These are phyloP conservation scores for Talaromyces liani DNA, from an alignment of 495 filamentous ascomycete genomes.

Conservation along the genomic window DNA sequence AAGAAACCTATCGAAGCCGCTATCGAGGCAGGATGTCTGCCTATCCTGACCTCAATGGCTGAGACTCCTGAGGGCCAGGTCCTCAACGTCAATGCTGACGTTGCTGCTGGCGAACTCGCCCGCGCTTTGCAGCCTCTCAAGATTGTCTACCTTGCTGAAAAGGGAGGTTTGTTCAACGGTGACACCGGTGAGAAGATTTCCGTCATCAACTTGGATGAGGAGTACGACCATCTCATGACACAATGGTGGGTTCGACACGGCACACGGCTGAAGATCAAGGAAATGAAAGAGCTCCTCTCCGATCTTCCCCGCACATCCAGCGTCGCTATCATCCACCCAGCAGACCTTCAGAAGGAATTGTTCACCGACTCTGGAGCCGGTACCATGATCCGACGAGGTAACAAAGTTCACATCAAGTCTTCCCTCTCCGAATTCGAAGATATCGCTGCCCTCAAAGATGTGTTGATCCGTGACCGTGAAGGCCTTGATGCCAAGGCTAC, in stretches of 20 bases:
- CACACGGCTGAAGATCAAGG: slow-evolving; percentile 95
- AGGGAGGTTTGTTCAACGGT: slow-evolving; percentile 92
- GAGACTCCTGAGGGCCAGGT: slow-evolving; percentile 91
- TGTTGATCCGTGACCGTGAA: slow-evolving; percentile 78
- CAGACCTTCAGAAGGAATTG: slow-evolving; percentile 88
- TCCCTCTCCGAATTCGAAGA: slow-evolving; percentile 75
- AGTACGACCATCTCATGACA: slow-evolving; percentile 89
- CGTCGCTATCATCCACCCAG: slow-evolving; percentile 95
- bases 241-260: slow-evolving; percentile 96
- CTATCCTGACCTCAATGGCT: slow-evolving; percentile 94
- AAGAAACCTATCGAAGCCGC: slow-evolving; percentile 85
- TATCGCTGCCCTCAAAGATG: slow-evolving; percentile 66
- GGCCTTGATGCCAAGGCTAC: slow-evolving; percentile 75
- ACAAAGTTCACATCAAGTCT: slow-evolving; percentile 74
- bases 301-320: slow-evolving; percentile 85
- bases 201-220: slow-evolving; percentile 95
- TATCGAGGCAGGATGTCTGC: slow-evolving; percentile 85
- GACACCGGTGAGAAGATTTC: slow-evolving; percentile 94
- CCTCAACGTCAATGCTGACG: slow-evolving; percentile 96
- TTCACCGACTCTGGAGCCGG: slow-evolving; percentile 96
- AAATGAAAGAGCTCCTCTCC: slow-evolving; percentile 89
- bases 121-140: slow-evolving; percentile 87
- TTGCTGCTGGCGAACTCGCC: slow-evolving; percentile 89
- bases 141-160: slow-evolving; percentile 97
- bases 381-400: slow-evolving; percentile 87